Conservation (phyloP, 2,329 filamentous ascomycete genomes). For the Hypoxylon sp. region DNA sequence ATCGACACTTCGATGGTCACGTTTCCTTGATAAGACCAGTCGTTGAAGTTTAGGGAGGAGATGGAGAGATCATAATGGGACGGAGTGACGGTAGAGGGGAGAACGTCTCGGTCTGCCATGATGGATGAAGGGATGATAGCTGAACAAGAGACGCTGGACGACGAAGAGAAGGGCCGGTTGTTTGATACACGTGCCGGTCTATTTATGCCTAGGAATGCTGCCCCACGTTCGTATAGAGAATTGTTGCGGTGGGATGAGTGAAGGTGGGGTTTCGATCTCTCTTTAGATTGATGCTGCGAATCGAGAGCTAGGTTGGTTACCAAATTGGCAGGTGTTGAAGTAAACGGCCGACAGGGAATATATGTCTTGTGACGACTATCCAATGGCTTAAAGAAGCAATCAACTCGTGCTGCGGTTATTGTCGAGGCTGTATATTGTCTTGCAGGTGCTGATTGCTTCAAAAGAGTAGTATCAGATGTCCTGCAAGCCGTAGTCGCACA, state of each 20-base stretch:
- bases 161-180: slow-evolving; percentile 49
- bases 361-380: slow-evolving; percentile 30
- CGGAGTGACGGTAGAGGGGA: slow-evolving; percentile 79
- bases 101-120: slow-evolving; percentile 74
- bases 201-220: slow-evolving; percentile 26
- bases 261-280: slow-evolving; percentile 38
- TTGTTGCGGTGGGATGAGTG: slow-evolving; percentile 23
- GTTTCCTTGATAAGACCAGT: slow-evolving; percentile 84
- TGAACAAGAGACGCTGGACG: slow-evolving; percentile 48
- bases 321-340: slow-evolving; percentile 49
- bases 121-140: slow-evolving; percentile 55
- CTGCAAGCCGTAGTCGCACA: slow-evolving; percentile 12
- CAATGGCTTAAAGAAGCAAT: slow-evolving; percentile 41
- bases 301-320: slow-evolving; percentile 31
- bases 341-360: slow-evolving; percentile 33
- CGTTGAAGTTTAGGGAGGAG: slow-evolving; percentile 81
- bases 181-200: slow-evolving; percentile 15
- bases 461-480: slow-evolving; percentile 18
- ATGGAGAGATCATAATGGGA: slow-evolving; percentile 88
- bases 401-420: slow-evolving; percentile 25
- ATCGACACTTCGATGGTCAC: slow-evolving; percentile 83
- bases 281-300: slow-evolving; percentile 42
- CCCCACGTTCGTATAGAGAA: slow-evolving; percentile 20
- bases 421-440: slow-evolving; percentile 29
- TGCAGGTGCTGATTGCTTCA: slow-evolving; percentile 27